Base-by-base conservation (phyloP, 192 early-diverging fungal species). In the Kappamyces sp. region DNA sequence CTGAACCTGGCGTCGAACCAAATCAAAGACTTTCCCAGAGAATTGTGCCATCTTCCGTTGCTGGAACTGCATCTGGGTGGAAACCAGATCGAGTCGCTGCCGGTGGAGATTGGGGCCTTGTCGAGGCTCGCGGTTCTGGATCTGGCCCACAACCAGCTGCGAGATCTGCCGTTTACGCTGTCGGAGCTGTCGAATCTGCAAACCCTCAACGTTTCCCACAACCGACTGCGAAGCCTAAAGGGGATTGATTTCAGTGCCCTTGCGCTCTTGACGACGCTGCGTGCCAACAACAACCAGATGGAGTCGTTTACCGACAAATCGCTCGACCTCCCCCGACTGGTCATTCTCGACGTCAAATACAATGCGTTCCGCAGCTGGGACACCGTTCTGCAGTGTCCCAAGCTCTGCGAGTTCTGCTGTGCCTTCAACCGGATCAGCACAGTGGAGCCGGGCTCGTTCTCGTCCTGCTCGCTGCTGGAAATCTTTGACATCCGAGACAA, bases 401-500 rank as follows among this genome's bases (percentile, higher is more conserved):
- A 6, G 13, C 39, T 63, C 2, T 51, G 49, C 23, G 66, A 66
- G 40, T 47, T 67, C 12, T 62, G 23, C 23, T 32, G 58, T 49
- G 40, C 57, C 6, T 57, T 47, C 58, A 72, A 68, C 49, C 31
- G 51, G 3, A 58, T 72, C 8, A 34, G 13, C 12, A 23, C 44
- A 3, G 15, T 66, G 3, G 31, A 60, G 1, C 23, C 12, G 33
- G 65, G 63, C 7, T 23, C 66, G 5, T 38, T 74, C 23, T 55
- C 38, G 40, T 32, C 38, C 36, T 36, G 40, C 2, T 5, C 53
- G 36, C 36, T 40, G 12, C 49, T 78, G 12, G 69, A 73, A 54
- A 73, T 61, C 5, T 49, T 78, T 12, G 76, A 78, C 51, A 35
- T 74, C 33, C 43, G 72, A n/a, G 68, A 74, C 61, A 78, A 78